These are phyloP conservation scores for Trypanosoma melophagium DNA, from an alignment of 208 protist species.

Conservation along the genomic window DNA sequence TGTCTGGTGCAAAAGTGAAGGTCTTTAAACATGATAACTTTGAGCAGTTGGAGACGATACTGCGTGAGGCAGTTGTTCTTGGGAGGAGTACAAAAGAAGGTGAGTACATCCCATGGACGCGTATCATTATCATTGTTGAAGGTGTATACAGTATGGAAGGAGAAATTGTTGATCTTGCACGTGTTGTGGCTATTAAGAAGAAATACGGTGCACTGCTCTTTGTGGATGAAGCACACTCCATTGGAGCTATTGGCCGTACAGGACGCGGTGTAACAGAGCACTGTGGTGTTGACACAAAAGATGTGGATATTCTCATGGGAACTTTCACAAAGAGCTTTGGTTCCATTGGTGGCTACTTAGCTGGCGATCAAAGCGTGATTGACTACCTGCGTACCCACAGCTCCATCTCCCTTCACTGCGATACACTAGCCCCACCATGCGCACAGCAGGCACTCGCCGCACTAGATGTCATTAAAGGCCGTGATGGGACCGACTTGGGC, in stretches of 20 bases:
- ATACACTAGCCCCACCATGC: constrained; percentile 85
- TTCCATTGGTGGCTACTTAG: constrained; percentile 96
- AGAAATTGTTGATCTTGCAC: constrained; percentile 93
- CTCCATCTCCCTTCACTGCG: constrained; percentile 67
- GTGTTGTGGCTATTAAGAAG: constrained; percentile 95
- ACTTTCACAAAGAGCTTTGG: constrained; percentile 98
- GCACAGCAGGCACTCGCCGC: constrained; percentile 90
- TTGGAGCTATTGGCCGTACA: constrained; percentile 94
- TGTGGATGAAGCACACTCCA: constrained; percentile 98
- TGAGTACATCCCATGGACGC: constrained; percentile 69
- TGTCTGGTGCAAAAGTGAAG: constrained; percentile 81
- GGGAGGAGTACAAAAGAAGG: constrained; percentile 87
- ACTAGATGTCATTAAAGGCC: constrained; percentile 85
- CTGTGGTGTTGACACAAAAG: constrained; percentile 80
- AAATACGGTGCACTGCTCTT: constrained; percentile 97
- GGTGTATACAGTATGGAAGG: constrained; percentile 99
- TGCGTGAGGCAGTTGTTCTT: constrained; percentile 85
- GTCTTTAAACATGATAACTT: constrained; percentile 96
- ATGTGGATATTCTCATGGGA: constrained; percentile 95
- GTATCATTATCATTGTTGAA: constrained; percentile 96
- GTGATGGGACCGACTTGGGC: constrained; percentile 88
- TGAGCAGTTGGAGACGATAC: constrained; percentile 88
- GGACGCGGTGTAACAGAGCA: constrained; percentile 95
- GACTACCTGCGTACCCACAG: constrained; percentile 71
- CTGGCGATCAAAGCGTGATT: constrained; percentile 76